phyloP scores from a whole-genome alignment of 768 basidiomycete genomes.

The Panaeolus cyanescens region DNA sequence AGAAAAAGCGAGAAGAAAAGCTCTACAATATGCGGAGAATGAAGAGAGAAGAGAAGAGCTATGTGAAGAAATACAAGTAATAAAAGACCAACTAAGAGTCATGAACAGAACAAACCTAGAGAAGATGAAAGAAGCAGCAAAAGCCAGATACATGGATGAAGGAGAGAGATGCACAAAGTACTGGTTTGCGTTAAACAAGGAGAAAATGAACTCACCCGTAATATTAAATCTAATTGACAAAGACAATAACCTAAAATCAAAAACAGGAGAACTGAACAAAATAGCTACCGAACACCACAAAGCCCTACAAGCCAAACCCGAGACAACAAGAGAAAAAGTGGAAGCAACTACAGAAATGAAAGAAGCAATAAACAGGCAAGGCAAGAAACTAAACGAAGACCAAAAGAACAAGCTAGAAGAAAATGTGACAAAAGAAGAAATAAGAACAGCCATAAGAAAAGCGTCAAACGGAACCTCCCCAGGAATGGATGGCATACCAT shows the following conservation, averaged over 20 bases:
- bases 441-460: conserved; percentile 12
- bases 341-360: not conserved
- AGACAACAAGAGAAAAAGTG: not conserved
- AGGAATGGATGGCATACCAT: conserved; percentile 23
- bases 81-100: not conserved
- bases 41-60: not conserved
- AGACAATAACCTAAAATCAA: conserved; percentile 11
- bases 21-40: not conserved
- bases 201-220: not conserved
- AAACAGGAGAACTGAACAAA: conserved; percentile 30
- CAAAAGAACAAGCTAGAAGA: not conserved
- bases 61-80: too few relatives aligned
- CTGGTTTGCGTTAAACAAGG: conserved; percentile 8
- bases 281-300: conserved; percentile 27
- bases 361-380: too few relatives aligned
- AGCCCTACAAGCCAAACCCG: conserved; percentile 21
- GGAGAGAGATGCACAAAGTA: conserved; percentile 3
- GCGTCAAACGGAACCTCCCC: conserved; percentile 20
- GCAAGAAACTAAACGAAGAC: too few relatives aligned
- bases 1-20: not conserved
- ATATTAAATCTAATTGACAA: not conserved
- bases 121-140: not conserved
- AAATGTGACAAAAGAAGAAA: conserved; percentile 12
- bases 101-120: conserved; percentile 1
- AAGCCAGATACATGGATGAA: not conserved